Percentiles rank a stretch among this genome's conserved stretches.
Conservation (phyloP, 192 early-diverging fungal species). For the Coemansia sp. region DNA sequence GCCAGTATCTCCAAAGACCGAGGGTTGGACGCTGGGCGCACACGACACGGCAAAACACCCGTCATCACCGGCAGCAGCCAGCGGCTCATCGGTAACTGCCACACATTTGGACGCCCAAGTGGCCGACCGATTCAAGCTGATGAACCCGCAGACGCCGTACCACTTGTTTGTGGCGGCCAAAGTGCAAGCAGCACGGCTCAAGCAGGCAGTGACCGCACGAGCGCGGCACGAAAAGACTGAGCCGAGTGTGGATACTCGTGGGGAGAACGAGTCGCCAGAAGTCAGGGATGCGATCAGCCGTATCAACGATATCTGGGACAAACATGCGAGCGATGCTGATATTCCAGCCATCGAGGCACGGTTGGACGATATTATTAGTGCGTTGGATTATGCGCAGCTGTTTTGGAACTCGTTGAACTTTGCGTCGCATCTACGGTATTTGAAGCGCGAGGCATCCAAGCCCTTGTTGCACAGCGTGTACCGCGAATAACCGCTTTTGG, state of each 20-base stretch:
- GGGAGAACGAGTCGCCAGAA: background rate
- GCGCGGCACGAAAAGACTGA: background rate
- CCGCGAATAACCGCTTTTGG: constrained; percentile 11
- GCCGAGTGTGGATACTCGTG: background rate
- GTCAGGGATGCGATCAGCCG: constrained; percentile 19
- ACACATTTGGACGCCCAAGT: constrained; percentile 20
- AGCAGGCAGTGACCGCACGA: constrained; percentile 29
- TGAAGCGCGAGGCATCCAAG: constrained; percentile 29
- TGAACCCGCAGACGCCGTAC: constrained; percentile 53
- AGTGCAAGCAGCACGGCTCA: constrained; percentile 47
- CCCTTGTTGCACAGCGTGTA: constrained; percentile 30
- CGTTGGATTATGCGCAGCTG: constrained; percentile 46
- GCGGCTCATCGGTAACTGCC: constrained; percentile 1
- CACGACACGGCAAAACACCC: background rate
- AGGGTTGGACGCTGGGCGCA: constrained; percentile 6
- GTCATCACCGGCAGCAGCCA: constrained; percentile 7
- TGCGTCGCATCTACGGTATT: constrained; percentile 38
- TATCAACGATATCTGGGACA: constrained; percentile 44
- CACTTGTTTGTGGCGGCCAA: constrained; percentile 51
- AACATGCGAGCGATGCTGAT: constrained; percentile 16
- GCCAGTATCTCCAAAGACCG: no score
- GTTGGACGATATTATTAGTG: constrained; percentile 38
- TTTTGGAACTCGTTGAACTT: constrained; percentile 54
- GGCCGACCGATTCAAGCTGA: constrained; percentile 47
- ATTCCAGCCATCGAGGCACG: constrained; percentile 15